Percentiles rank a stretch among this genome's conserved stretches.
phyloP scores from a whole-genome alignment of 768 basidiomycete genomes.

The Tulasnella sp. region DNA sequence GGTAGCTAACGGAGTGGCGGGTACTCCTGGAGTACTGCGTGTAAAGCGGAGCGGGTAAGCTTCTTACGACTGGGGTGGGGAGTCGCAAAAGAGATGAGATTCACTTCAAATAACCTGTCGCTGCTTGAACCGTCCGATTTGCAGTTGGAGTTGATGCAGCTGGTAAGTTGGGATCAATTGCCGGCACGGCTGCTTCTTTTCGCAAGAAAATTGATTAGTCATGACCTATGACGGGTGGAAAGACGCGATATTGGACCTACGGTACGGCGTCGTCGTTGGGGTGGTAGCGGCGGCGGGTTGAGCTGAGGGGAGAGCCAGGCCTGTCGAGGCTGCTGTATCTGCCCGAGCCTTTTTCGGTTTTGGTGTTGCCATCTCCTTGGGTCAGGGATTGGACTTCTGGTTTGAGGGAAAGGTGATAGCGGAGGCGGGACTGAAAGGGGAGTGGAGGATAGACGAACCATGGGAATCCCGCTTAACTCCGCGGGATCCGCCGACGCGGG shows the following conservation, averaged over 20 bases:
- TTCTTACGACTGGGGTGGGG: neutral
- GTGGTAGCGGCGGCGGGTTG: neutral
- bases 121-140: constrained; percentile 13
- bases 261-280: neutral
- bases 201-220: neutral
- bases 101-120: constrained; percentile 22
- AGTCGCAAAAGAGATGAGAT: neutral
- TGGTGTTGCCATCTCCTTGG: constrained; percentile 4
- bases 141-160: constrained; percentile 37
- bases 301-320: constrained; percentile 9
- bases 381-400: neutral
- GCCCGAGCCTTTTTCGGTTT: constrained; percentile 13
- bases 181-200: constrained; percentile 45
- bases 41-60: neutral
- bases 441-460: neutral
- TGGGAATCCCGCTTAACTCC: no score
- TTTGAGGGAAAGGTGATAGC: no score
- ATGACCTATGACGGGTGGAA: neutral
- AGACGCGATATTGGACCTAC: neutral
- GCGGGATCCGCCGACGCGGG: no score
- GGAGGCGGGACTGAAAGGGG: neutral
- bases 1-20: neutral
- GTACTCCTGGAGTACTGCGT: neutral
- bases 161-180: constrained; percentile 62
- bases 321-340: constrained; percentile 15